phyloP scores from a whole-genome alignment of 352 stramenopile species.

The Phytophthora lateralis region DNA sequence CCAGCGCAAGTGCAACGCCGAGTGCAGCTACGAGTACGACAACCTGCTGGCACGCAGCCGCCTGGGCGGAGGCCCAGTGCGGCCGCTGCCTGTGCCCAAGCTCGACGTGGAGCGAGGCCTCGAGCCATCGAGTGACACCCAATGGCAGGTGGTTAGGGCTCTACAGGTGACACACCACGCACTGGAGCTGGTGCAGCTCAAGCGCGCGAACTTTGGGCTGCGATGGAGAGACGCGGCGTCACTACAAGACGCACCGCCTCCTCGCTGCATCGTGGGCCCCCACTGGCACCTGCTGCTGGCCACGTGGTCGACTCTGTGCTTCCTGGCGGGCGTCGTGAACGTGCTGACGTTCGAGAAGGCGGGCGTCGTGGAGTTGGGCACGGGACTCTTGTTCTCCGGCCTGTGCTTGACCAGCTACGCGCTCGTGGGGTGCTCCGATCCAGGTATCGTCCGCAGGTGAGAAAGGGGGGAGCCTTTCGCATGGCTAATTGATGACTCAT shows the following conservation, averaged over 20 bases:
- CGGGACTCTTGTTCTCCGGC: constrained; percentile 59
- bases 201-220: constrained; percentile 59
- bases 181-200: constrained; percentile 62
- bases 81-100: constrained; percentile 15
- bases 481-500: constrained; percentile 1
- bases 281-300: constrained; percentile 79
- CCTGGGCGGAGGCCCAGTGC: constrained; percentile 16
- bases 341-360: constrained; percentile 55
- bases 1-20: constrained; percentile 21
- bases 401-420: constrained; percentile 72
- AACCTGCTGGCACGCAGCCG: constrained; percentile 27
- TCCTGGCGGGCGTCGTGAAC: constrained; percentile 53
- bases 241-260: constrained; percentile 18
- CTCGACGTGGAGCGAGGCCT: constrained; percentile 21
- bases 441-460: constrained; percentile 67
- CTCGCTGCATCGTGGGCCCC: constrained; percentile 68
- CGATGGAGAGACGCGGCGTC: constrained; percentile 35
- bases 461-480: background rate
- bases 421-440: constrained; percentile 74
- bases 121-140: background rate
- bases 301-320: constrained; percentile 62
- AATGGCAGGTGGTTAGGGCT: constrained; percentile 30
- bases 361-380: constrained; percentile 41
- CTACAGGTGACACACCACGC: constrained; percentile 13
- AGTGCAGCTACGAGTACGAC: constrained; percentile 36